Percentiles rank a stretch among this genome's conserved stretches.
Evolutionary conservation across 129 eudicot species (phyloP).

Genomic region (Scalesia atractyloides): DNA sequence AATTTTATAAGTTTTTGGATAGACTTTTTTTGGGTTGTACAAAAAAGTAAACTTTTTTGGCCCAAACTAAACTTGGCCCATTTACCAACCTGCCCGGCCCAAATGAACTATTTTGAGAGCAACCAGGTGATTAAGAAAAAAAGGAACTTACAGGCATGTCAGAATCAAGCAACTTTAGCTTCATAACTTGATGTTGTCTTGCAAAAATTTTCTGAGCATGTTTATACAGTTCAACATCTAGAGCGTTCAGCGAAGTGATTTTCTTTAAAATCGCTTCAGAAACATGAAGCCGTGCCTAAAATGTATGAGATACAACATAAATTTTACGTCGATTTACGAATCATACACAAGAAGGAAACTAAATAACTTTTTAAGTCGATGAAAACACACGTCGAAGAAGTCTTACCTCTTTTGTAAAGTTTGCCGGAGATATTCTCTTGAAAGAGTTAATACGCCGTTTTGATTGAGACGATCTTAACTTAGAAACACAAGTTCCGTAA

Average conservation of each 20-base stretch:
- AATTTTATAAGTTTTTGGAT: background rate
- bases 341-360: background rate
- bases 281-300: slow-evolving; percentile 65
- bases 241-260: slow-evolving; percentile 56
- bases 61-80: background rate
- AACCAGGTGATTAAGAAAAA: slow-evolving; percentile 7
- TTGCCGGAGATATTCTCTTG: slow-evolving; percentile 68
- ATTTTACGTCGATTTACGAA: background rate
- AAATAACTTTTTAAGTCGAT: background rate
- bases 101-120: slow-evolving; percentile 10
- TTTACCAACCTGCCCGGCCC: background rate
- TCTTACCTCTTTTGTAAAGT: slow-evolving; percentile 93
- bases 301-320: background rate
- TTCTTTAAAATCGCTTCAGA: slow-evolving; percentile 59
- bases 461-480: slow-evolving; percentile 63
- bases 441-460: slow-evolving; percentile 62
- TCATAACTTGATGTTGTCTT: slow-evolving; percentile 51
- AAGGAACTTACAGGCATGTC: slow-evolving; percentile 38
- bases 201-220: slow-evolving; percentile 59
- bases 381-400: background rate
- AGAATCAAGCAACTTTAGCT: slow-evolving; percentile 39
- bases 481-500: slow-evolving; percentile 67
- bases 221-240: slow-evolving; percentile 79
- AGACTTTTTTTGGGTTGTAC: background rate
- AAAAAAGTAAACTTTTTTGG: background rate